Conservation (phyloP, 805 yeast species). For the Maudiozyma pseudohumilis region DNA sequence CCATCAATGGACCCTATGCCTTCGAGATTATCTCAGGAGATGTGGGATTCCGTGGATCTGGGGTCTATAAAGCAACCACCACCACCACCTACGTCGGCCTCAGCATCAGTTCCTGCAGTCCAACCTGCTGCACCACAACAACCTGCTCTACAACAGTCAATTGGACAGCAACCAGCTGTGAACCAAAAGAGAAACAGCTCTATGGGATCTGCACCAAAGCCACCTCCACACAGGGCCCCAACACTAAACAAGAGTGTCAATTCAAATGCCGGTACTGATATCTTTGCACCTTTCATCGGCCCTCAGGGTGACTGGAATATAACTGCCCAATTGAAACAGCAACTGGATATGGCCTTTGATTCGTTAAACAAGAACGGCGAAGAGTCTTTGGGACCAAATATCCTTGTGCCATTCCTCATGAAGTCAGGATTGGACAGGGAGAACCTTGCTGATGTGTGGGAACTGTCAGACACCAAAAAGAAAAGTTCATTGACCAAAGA, state of each 20-base stretch:
- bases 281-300: conserved; percentile 1
- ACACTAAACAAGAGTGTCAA: background rate
- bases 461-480: conserved; percentile 78
- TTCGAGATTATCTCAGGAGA: conserved; percentile 31
- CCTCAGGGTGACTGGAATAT: conserved; percentile 47
- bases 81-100: conserved; percentile 1
- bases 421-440: conserved; percentile 80
- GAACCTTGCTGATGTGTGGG: conserved; percentile 84
- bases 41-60: conserved; percentile 31
- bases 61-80: conserved; percentile 3
- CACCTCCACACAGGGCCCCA: conserved; percentile 1
- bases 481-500: conserved; percentile 66
- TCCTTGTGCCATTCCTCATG: conserved; percentile 80
- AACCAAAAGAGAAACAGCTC: background rate
- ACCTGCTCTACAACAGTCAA: too few species aligned
- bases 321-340: conserved; percentile 54
- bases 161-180: too few species aligned
- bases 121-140: background rate
- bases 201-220: background rate
- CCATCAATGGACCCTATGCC: conserved; percentile 55
- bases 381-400: conserved; percentile 61
- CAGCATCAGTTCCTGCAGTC: background rate
- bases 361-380: conserved; percentile 52
- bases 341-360: conserved; percentile 69
- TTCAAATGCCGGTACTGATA: background rate